Conservation (phyloP, 1,284 basidiomycete genomes). For the Farysia itapuensis region DNA sequence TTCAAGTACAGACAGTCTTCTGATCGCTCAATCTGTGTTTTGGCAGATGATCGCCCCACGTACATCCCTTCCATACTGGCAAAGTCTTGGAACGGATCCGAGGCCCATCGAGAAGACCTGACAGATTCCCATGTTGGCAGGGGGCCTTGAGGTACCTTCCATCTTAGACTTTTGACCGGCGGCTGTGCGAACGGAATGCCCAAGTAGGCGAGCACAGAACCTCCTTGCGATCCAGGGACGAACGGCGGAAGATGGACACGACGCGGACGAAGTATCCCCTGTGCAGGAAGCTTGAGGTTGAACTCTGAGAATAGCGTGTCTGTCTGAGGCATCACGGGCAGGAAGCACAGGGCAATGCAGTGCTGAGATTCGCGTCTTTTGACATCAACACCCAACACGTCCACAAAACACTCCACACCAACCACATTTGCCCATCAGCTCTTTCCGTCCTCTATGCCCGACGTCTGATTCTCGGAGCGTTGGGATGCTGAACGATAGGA, state of each 20-base stretch:
- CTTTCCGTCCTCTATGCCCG: no score
- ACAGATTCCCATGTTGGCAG: slow-evolving; percentile 10
- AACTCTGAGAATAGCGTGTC: slow-evolving; percentile 10
- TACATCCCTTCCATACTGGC: slow-evolving; percentile 25
- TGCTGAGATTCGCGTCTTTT: no score
- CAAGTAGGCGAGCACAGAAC: slow-evolving; percentile 66
- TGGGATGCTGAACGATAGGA: no score
- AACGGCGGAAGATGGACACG: slow-evolving; percentile 24
- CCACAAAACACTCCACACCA: no score
- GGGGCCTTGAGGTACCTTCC: slow-evolving; percentile 65
- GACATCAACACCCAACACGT: no score
- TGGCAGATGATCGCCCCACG: slow-evolving; percentile 9
- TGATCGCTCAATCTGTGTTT: slow-evolving; percentile 50
- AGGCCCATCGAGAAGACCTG: slow-evolving; percentile 12
- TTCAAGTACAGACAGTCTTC: slow-evolving; percentile 66
- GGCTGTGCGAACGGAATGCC: slow-evolving; percentile 72
- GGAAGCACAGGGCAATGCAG: background rate
- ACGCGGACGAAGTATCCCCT: slow-evolving; percentile 30
- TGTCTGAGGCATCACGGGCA: background rate
- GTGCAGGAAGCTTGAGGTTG: slow-evolving; percentile 18
- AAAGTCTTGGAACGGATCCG: slow-evolving; percentile 35
- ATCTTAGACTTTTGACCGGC: slow-evolving; percentile 66
- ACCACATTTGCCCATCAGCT: no score
- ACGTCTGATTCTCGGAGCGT: no score
- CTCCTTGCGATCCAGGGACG: background rate